Base-by-base conservation (phyloP, 805 yeast species). In the Isabelozyma gotoi region DNA sequence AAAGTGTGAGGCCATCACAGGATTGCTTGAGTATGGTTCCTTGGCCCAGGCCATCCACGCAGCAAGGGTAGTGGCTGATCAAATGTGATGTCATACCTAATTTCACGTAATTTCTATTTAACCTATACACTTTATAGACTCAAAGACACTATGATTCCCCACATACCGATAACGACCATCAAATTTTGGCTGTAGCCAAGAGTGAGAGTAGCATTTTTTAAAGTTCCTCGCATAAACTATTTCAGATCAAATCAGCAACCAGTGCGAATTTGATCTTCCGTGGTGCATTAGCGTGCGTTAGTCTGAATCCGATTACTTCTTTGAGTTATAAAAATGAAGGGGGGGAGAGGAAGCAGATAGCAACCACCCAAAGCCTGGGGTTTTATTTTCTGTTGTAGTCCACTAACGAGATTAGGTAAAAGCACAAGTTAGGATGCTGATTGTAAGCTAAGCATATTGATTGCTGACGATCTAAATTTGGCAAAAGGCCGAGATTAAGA, bases 11-110 rank as follows among this genome's bases (percentile, higher is more conserved):
- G 27, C 33, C 14, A 32, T 36, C 29, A 12, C 20, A 3, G 43
- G 41, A 11, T 53, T 60, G 36, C 44, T 60, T 39, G 51, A 55
- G 36, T 49, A 47, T 39, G 53, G 54, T 5, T 55, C 63, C 8
- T 52, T 49, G 5, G 52, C 56, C 2, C 63, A 59, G 38, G 49
- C 56, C 11, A 59, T 53, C 35, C 46, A 54, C 29, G 51, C 47
- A 15, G 49, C 44, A 3, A 35, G 43, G 3, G 44, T 56, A 40
- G 53, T 58, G 40, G 50, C 42, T 45, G 38, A 35, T 47, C 33
- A 41, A 41, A 39, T 55, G 44, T 52, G 47, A 40, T 16, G 37
- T 15, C 17, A 19, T 20, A 8, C 8, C 10, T 11, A 33, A 11
- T 33, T 16, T 24, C 29, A 24, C n/a, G n/a, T n/a, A n/a, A n/a